Base-by-base conservation (phyloP, 2,329 filamentous ascomycete genomes). In the Graphilbum sp. region DNA sequence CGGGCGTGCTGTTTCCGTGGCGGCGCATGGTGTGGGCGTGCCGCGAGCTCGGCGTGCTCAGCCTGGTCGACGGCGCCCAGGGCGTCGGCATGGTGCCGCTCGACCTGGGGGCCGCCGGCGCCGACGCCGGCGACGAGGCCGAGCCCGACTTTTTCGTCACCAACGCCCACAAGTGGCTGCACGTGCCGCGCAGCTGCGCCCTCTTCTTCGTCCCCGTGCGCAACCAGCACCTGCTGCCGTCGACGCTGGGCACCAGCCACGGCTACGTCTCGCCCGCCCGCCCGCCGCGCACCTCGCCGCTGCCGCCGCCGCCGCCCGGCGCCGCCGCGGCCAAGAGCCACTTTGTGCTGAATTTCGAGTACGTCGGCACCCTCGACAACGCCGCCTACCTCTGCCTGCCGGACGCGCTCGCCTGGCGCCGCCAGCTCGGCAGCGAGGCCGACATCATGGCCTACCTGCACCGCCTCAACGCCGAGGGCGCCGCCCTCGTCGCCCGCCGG, bases 151-250 rank as follows among this genome's bases (percentile, higher is more conserved):
- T 93, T 59, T 83, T 92, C 51, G 69, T 88, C 13, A 79, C 69
- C 39, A 95, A 95, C 54, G 83, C 76, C 48, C 83, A 93, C 62
- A 93, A 93, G 62, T 96, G 88, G 88, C 72, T 95, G 8, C 77
- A 74, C 50, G 72, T 74, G 1, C 88, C 87, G 1, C 75, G 87
- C 24, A 79, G 78, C 15, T 86, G 80, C 52, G 85, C 85, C 3
- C 62, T 90, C 4, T 72, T 95, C 46, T 80, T 92, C 56, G 81
- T 90, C 1, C 81, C 86, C 0, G 42, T 64, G 16, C 68, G 79
- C 18, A 86, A 92, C 54, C 88, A 95, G 54, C 60, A 64, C 35
- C 56, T 92, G 32, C 73, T 95, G 32, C 69, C 75, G 13, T 76
- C 76, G 2, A 78, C 83, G 0, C 55, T 92, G 23, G 82, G 85